Evolutionary conservation across 345 rosid species (phyloP).

Genomic region (Rhizophora mangle): DNA sequence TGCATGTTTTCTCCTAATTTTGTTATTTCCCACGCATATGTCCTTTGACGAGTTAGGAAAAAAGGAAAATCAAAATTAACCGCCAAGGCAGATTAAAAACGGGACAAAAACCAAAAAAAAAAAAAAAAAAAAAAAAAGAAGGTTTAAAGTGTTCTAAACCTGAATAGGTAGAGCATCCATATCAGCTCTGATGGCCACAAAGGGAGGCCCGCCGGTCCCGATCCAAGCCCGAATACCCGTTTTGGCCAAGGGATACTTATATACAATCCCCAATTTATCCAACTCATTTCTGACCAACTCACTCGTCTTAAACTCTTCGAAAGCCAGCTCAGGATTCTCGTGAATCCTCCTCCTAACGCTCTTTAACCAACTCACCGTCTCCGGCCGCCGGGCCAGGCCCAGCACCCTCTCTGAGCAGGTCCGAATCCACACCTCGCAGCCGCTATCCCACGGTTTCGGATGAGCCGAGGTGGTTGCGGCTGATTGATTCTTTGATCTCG

Average conservation of each 20-base stretch:
- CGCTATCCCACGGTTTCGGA: not conserved
- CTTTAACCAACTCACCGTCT: conserved; percentile 55
- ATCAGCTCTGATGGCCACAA: conserved; percentile 71
- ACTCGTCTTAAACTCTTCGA: conserved; percentile 63
- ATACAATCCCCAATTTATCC: conserved; percentile 48
- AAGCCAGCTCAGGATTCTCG: conserved; percentile 76
- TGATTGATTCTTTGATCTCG: conserved; percentile 16
- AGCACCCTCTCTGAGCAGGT: conserved; percentile 37
- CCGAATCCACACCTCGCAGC: conserved; percentile 27
- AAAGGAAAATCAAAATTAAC: no score
- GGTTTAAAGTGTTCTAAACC: conserved; percentile 20
- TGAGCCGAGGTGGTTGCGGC: not conserved
- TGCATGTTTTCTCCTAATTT: no score
- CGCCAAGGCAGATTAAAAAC: no score
- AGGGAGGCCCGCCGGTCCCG: conserved; percentile 72
- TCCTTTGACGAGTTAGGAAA: no score
- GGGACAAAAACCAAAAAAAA: no score
- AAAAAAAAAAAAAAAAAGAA: not conserved
- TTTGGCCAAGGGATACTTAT: conserved; percentile 55
- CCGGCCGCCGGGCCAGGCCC: conserved; percentile 33
- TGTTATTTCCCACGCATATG: no score
- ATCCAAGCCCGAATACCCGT: conserved; percentile 77
- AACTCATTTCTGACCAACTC: conserved; percentile 52
- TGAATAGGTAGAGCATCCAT: conserved; percentile 88
- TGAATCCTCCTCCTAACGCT: conserved; percentile 62